Evolutionary conservation across 108 stramenopile species (phyloP).

Genomic region (Asterionellopsis glacialis): DNA sequence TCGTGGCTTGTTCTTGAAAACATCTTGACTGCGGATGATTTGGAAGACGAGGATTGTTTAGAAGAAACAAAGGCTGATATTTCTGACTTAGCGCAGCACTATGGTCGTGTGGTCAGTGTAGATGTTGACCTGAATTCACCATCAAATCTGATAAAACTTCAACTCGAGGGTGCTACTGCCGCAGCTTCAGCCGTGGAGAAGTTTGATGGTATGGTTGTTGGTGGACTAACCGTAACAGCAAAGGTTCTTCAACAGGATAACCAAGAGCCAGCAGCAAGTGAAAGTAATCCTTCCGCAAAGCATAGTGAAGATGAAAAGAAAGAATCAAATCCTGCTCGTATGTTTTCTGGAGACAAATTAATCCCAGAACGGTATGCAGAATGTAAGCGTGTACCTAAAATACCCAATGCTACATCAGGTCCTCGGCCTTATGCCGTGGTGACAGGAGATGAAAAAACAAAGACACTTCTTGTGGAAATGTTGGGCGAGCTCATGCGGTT

Average conservation of each 20-base stretch:
- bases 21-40: conserved; percentile 62
- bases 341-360: conserved; percentile 75
- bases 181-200: conserved; percentile 31
- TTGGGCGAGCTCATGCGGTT: conserved; percentile 80
- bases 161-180: conserved; percentile 14
- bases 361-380: conserved; percentile 75
- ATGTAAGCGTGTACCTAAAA: conserved; percentile 78
- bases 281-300: not conserved
- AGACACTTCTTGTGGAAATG: conserved; percentile 72
- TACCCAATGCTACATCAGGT: conserved; percentile 44
- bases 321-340: conserved; percentile 12
- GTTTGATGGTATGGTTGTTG: conserved; percentile 62
- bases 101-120: conserved; percentile 23
- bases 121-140: conserved; percentile 11
- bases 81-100: conserved; percentile 29
- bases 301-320: not conserved
- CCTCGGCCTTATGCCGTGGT: conserved; percentile 60
- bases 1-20: conserved; percentile 42
- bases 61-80: conserved; percentile 68
- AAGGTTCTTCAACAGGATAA: conserved; percentile 7
- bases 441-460: conserved; percentile 46
- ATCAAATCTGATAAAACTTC: conserved; percentile 24
- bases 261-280: not conserved
- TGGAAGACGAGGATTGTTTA: conserved; percentile 71
- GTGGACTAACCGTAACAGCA: conserved; percentile 48